A percentile compares a stretch with the other conserved stretches of the same genome.
Evolutionary conservation across 2,329 filamentous ascomycete genomes (phyloP).

Genomic region (Beauveria varroae): DNA sequence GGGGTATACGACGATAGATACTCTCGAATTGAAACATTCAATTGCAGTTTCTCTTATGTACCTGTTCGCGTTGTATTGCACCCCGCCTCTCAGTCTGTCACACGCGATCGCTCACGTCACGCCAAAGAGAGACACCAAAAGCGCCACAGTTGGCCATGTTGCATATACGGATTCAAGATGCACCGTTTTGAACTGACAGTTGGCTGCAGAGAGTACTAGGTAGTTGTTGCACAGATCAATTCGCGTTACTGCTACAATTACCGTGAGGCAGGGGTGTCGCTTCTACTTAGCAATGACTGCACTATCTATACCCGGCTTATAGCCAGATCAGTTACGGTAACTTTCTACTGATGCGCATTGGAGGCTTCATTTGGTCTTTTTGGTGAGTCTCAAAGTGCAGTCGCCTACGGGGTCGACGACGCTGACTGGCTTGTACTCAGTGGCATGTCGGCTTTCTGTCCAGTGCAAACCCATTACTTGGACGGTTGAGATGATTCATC

Average conservation of each 20-base stretch:
- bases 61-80: neutral
- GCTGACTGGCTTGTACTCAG: too few species aligned
- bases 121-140: neutral
- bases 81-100: neutral
- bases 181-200: slow-evolving; percentile 1
- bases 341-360: too few species aligned
- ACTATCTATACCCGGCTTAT: too few species aligned
- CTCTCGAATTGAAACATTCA: too few species aligned
- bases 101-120: neutral
- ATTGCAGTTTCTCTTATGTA: neutral
- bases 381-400: too few species aligned
- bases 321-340: too few species aligned
- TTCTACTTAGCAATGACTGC: too few species aligned
- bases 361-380: too few species aligned
- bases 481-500: neutral
- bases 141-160: neutral
- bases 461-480: too few species aligned
- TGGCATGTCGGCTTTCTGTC: neutral
- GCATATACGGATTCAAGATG: neutral
- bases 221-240: neutral
- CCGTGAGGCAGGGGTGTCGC: too few species aligned
- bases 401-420: neutral
- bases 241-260: neutral
- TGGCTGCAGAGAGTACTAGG: neutral
- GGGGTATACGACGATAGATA: too few species aligned